These are phyloP conservation scores for Peniophora sp. DNA, from an alignment of 1,284 basidiomycete species.

Conservation along the genomic window DNA sequence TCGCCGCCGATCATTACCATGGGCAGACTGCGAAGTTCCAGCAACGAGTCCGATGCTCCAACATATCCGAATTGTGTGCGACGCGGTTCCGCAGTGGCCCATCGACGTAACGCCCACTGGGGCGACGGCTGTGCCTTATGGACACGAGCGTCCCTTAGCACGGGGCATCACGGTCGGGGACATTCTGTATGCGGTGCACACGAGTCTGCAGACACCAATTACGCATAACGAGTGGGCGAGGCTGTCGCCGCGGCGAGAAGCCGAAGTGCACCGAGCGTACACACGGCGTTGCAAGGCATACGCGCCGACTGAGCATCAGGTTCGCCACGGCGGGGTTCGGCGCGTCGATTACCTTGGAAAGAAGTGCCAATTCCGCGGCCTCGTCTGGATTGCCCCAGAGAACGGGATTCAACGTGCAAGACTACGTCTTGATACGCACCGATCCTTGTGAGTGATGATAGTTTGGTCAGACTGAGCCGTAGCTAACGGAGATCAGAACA, in stretches of 20 bases:
- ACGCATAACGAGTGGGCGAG: constrained; percentile 48
- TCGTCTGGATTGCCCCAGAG: constrained; percentile 30
- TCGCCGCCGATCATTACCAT: constrained; percentile 26
- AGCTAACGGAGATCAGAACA: too few relatives aligned
- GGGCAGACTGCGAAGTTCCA: constrained; percentile 39
- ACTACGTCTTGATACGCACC: constrained; percentile 21
- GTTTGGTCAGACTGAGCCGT: too few relatives aligned
- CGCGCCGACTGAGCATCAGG: constrained; percentile 22
- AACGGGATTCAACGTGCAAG: constrained; percentile 31
- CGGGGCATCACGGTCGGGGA: constrained; percentile 50
- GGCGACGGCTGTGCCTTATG: constrained; percentile 19
- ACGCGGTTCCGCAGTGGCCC: constrained; percentile 53
- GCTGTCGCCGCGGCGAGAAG: constrained; percentile 31
- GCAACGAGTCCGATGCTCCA: constrained; percentile 54
- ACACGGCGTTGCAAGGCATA: constrained; percentile 40
- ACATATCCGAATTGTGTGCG: constrained; percentile 49
- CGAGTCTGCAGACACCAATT: constrained; percentile 43
- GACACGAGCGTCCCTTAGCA: constrained; percentile 13
- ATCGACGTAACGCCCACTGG: constrained; percentile 31
- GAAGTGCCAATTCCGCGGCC: constrained; percentile 44
- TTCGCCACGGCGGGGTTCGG: constrained; percentile 27
- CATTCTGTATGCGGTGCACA: constrained; percentile 45
- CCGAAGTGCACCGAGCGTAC: constrained; percentile 44
- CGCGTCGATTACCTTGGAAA: constrained; percentile 51
- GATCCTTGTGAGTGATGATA: not conserved